Evolutionary conservation across 768 basidiomycete genomes (phyloP), one percentile per base, ranked within the genome.

Genomic region (Xerocomellus intermedius): DNA sequence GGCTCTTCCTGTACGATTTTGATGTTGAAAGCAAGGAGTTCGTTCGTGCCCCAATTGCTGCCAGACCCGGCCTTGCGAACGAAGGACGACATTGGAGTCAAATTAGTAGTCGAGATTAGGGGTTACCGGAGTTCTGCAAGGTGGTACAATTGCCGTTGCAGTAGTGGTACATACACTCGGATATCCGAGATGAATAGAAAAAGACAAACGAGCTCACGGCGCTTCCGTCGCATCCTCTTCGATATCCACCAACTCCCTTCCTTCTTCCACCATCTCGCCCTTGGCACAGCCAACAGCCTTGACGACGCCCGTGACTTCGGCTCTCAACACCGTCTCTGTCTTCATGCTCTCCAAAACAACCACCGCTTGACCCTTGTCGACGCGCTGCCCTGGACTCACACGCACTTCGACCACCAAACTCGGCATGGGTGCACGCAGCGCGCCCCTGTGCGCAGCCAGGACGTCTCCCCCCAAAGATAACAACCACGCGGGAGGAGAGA

Each of bases 301-400:
- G 8, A 96, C 86, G 6, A 85, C 74, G 5, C 93, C 94, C 36
- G 80, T 74, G 8, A 74, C 75, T 55, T 84, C 80, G 14, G 91
- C 84, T 50, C 92, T 78, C 59, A 97, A 70, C 39, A 92, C 89
- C 37, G 89, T 95, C 74, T 96, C 94, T 59, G 94, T 97, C 82
- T 98, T 98, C 94, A 97, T 98, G 66, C 94, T 96, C 74, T 96
- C 94, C 65, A 96, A 73, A 6, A 95, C 83, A 30, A 94, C 84
- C 9, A 93, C 79, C 8, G 82, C 82, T 65, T 94, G 89, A 0
- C 91, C 92, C 64, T 82, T 85, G 72, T 87, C 85, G 38, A 97
- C 89, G 14, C 71, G 75, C 48, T 95, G 88, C 5, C 94, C 94
- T 2, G 81, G 75, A 55, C 78, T 79, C 33, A 95, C 94, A 17